Evolutionary conservation across 2,329 filamentous ascomycete genomes (phyloP).

Genomic region (Trichophyton schoenleinii): DNA sequence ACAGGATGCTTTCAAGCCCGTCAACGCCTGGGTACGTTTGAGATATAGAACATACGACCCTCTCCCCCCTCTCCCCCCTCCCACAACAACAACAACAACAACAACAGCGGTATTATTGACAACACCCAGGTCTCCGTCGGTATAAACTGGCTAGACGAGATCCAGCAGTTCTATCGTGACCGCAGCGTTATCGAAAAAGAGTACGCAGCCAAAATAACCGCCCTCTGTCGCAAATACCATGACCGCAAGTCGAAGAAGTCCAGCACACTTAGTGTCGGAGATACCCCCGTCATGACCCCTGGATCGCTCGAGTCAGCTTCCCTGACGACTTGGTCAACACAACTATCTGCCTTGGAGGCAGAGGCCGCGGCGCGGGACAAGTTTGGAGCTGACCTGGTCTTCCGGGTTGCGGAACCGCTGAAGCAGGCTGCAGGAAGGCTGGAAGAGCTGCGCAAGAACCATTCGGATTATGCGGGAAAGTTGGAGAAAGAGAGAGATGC

Average conservation of each 20-base stretch:
- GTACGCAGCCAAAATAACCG: constrained; percentile 76
- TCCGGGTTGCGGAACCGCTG: constrained; percentile 73
- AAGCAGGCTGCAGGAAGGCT: constrained; percentile 62
- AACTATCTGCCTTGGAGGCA: constrained; percentile 78
- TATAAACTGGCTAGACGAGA: constrained; percentile 90
- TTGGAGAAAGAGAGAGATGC: constrained; percentile 79
- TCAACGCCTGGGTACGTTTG: constrained; percentile 65
- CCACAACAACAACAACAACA: too few species aligned
- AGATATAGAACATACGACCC: constrained; percentile 10
- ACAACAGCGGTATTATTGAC: not conserved
- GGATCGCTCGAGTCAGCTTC: constrained; percentile 94
- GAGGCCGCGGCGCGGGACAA: constrained; percentile 81
- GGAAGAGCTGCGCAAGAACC: constrained; percentile 84
- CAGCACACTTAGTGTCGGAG: constrained; percentile 78
- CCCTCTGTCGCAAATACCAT: constrained; percentile 88
- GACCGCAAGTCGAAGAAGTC: constrained; percentile 92
- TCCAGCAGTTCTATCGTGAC: constrained; percentile 95
- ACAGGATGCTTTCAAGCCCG: constrained; percentile 91
- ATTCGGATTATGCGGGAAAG: constrained; percentile 77
- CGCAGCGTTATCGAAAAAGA: constrained; percentile 91
- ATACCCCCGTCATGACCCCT: constrained; percentile 82
- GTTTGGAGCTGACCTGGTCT: constrained; percentile 64
- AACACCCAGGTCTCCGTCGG: constrained; percentile 55
- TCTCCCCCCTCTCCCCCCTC: constrained; percentile 8
- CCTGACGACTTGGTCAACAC: constrained; percentile 91